Conservation (phyloP, 768 basidiomycete species). For the Auriscalpium microsporum region DNA sequence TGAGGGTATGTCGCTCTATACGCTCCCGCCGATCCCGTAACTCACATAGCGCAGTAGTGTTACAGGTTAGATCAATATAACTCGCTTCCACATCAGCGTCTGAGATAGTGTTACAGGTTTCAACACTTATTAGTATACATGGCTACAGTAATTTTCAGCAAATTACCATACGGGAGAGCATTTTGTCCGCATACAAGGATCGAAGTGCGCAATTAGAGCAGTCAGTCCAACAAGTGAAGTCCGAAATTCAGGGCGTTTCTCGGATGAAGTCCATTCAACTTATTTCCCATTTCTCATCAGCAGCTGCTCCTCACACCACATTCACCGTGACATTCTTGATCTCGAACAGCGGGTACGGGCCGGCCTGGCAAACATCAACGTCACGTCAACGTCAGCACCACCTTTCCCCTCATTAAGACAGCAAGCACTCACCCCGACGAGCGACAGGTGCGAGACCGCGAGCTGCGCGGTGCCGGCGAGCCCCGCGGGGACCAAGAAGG, state of each 20-base stretch:
- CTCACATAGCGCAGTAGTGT: too few relatives aligned
- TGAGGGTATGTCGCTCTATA: background rate
- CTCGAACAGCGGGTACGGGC: slow-evolving; percentile 4
- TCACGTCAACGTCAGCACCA: background rate
- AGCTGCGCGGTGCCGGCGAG: background rate
- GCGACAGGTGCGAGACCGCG: slow-evolving; percentile 2
- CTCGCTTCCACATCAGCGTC: background rate
- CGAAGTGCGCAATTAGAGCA: too few relatives aligned
- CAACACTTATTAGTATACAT: background rate
- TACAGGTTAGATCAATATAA: background rate
- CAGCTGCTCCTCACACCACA: background rate
- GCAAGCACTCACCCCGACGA: slow-evolving; percentile 7
- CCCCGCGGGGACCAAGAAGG: background rate
- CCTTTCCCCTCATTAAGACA: background rate
- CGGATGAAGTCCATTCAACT: too few relatives aligned
- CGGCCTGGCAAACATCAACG: background rate
- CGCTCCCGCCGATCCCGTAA: too few relatives aligned
- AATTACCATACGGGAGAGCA: too few relatives aligned
- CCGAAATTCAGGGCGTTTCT: too few relatives aligned
- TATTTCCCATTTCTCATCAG: background rate
- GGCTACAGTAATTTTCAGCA: too few relatives aligned
- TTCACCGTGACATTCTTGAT: background rate
- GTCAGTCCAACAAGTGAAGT: too few relatives aligned
- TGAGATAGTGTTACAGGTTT: background rate
- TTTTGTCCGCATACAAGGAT: too few relatives aligned